phyloP scores from a whole-genome alignment of 768 basidiomycete species.

The Crepidotus variabilis region DNA sequence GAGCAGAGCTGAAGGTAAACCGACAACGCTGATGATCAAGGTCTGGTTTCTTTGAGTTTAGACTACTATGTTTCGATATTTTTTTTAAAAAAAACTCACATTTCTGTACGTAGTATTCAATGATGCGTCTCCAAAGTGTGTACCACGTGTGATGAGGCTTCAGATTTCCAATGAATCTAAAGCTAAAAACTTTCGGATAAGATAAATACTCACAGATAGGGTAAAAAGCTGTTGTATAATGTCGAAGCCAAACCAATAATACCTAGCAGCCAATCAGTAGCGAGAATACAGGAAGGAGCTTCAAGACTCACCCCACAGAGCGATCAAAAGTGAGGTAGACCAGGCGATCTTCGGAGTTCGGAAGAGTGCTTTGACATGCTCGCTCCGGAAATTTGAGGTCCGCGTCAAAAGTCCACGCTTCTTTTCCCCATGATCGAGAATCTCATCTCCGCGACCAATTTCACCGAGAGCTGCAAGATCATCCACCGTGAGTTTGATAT shows the following conservation, averaged over 20 bases:
- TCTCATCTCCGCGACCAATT: slow-evolving; percentile 4
- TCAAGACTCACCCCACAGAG: slow-evolving; percentile 36
- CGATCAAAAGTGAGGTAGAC: slow-evolving; percentile 61
- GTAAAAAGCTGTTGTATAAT: slow-evolving; percentile 49
- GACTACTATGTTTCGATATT: neutral
- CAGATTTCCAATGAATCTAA: neutral
- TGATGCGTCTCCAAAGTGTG: slow-evolving; percentile 62
- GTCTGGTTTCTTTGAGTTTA: slow-evolving; percentile 34
- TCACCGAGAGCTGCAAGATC: slow-evolving; percentile 33
- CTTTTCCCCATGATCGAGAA: neutral
- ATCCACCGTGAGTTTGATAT: slow-evolving; percentile 47
- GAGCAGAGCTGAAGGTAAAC: slow-evolving; percentile 65
- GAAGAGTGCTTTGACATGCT: slow-evolving; percentile 59
- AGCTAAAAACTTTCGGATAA: neutral
- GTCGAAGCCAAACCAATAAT: slow-evolving; percentile 76
- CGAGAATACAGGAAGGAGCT: neutral
- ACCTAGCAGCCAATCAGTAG: slow-evolving; percentile 28
- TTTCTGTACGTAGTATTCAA: slow-evolving; percentile 71
- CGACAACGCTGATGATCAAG: slow-evolving; percentile 62
- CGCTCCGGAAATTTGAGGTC: slow-evolving; percentile 27
- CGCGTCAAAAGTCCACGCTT: slow-evolving; percentile 28
- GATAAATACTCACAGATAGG: slow-evolving; percentile 14
- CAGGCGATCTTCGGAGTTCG: slow-evolving; percentile 60
- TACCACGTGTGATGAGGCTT: slow-evolving; percentile 59
- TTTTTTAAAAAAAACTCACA: slow-evolving; percentile 26